Base-by-base conservation (phyloP, 768 basidiomycete genomes). In the Pisolithus orientalis region DNA sequence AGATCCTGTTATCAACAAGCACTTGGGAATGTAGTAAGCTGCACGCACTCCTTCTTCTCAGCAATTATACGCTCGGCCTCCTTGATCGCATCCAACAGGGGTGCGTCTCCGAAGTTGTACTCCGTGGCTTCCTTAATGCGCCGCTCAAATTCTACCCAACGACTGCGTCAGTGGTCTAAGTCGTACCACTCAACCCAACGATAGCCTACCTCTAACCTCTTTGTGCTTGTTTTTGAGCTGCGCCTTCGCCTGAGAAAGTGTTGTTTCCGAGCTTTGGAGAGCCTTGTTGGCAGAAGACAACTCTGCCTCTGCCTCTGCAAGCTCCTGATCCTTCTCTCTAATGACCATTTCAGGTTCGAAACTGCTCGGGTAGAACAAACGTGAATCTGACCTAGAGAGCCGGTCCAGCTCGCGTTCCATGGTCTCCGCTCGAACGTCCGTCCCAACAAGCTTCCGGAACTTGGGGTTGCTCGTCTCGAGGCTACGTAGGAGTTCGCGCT, bases 361-460 rank as follows among this genome's bases (percentile, higher is more conserved):
- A 32, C 4, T 6, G 38, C 2, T 7, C 17, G 29, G 24, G 21
- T n/a, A 17, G 14, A 32, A 17, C n/a, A 9, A 11, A 5, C 4
- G 9, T 17, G n/a, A 14, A n/a, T 75, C 80, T 63, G 49, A 93
- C 90, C 70, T 64, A 9, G 75, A 66, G 7, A 81, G 62, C 16
- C 75, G 73, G 24, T 85, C 83, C 5, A 90, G 75, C 51, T 89
- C 85, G 16, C 73, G 74, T 58, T 95, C 93, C 73, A 95, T 86
- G 1, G 76, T 81, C 8, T 83, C 83, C 1, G 74, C 70, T 6
- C 75, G 72, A 0, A 83, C 73, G 38, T 86, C 80, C 39, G 68
- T 70, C 13, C 83, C 84, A n/a, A 85, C 71, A 9, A 90, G 64
- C 54, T 84, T 81, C 38, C 76, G 79, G 61, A 84, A 87, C 63